Percentiles rank a stretch among this genome's conserved stretches.
phyloP scores from a whole-genome alignment of 129 eudicot species.

The Escallonia herrerae region DNA sequence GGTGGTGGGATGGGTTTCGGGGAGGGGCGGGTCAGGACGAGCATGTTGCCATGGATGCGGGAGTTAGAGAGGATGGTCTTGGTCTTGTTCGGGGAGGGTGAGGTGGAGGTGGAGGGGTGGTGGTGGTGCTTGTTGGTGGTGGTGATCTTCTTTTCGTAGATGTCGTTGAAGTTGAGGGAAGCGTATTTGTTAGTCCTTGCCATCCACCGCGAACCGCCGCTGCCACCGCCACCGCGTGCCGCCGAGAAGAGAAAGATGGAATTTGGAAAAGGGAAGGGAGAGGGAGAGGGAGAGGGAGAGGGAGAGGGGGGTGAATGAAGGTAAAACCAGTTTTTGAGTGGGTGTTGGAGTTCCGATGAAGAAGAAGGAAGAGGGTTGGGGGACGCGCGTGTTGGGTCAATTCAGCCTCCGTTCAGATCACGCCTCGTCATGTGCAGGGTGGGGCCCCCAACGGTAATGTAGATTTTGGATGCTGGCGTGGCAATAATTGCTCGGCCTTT shows the following conservation, averaged over 20 bases:
- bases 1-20: conserved; percentile 37
- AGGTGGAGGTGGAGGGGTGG: conserved; percentile 7
- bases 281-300: too few species aligned
- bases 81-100: conserved; percentile 8
- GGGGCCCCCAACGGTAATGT: too few species aligned
- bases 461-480: too few species aligned
- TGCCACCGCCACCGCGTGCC: conserved; percentile 16
- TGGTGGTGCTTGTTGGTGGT: conserved; percentile 1
- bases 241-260: neutral
- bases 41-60: conserved; percentile 72
- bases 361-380: too few species aligned
- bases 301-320: too few species aligned
- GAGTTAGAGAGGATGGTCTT: conserved; percentile 39
- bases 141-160: conserved; percentile 50
- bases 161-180: conserved; percentile 72
- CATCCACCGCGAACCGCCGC: conserved; percentile 49
- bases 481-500: too few species aligned
- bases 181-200: conserved; percentile 72
- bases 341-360: too few species aligned
- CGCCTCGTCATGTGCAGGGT: too few species aligned
- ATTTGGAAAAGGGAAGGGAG: neutral
- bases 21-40: conserved; percentile 57
- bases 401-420: too few species aligned
- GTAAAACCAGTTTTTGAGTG: too few species aligned
- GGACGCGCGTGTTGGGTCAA: too few species aligned